phyloP scores from a whole-genome alignment of 164 flowering plant genomes.

The Sextonia rubra region DNA sequence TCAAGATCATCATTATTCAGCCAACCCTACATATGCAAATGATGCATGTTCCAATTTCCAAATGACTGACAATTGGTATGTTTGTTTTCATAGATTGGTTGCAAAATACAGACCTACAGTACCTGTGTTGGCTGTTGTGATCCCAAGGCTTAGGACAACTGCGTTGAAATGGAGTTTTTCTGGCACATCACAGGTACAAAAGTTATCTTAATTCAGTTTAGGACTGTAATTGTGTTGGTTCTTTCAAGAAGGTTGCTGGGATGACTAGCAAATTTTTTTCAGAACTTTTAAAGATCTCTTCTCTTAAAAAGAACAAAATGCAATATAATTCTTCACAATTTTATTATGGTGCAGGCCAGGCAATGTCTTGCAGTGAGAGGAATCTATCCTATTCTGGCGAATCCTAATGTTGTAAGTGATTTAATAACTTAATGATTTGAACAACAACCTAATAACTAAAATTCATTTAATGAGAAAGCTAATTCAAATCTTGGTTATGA shows the following conservation, averaged over 20 bases:
- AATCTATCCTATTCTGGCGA: constrained; percentile 39
- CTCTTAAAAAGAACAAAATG: background rate
- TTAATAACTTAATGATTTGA: too few relatives aligned
- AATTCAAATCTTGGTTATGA: background rate
- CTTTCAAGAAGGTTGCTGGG: background rate
- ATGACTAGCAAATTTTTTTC: background rate
- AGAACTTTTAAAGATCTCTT: background rate
- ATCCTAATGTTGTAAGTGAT: constrained; percentile 29
- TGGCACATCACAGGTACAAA: constrained; percentile 37
- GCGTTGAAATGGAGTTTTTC: constrained; percentile 37
- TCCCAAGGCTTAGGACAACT: constrained; percentile 31
- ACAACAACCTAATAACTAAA: background rate
- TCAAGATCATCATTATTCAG: background rate
- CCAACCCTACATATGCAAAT: background rate
- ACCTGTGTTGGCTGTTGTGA: constrained; percentile 45
- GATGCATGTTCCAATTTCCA: background rate
- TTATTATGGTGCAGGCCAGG: constrained; percentile 32
- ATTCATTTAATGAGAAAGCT: background rate
- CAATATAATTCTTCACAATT: background rate
- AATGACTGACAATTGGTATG: background rate
- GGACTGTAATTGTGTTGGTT: background rate
- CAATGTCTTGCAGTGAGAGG: constrained; percentile 49
- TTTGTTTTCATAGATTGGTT: constrained; percentile 28
- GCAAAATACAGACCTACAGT: constrained; percentile 50
- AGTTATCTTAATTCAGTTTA: constrained; percentile 2